phyloP scores from a whole-genome alignment of 2,329 filamentous ascomycete species.

The Botrytis pseudocinerea region DNA sequence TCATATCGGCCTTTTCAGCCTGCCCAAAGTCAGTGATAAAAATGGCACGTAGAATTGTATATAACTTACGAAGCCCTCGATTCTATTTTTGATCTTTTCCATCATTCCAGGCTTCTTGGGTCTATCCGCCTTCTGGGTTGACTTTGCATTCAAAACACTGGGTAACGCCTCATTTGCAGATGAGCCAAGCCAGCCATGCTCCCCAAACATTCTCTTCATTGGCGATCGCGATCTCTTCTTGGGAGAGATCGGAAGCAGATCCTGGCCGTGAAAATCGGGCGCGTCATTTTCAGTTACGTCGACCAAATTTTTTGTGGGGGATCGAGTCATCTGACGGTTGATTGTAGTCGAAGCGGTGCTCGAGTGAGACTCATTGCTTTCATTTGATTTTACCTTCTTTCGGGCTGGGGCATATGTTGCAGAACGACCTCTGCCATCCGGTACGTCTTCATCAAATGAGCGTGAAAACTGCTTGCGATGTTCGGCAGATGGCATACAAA shows the following conservation, averaged over 20 bases:
- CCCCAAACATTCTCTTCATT: slow-evolving; percentile 42
- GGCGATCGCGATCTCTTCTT: slow-evolving; percentile 40
- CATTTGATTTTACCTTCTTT: neutral
- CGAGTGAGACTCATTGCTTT: slow-evolving; percentile 7
- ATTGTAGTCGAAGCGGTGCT: slow-evolving; percentile 11
- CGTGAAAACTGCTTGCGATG: neutral
- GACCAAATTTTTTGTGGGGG: slow-evolving; percentile 28
- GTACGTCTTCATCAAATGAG: slow-evolving; percentile 5
- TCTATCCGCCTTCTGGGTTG: slow-evolving; percentile 12
- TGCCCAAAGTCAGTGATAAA: slow-evolving; percentile 23
- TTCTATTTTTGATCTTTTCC: slow-evolving; percentile 36
- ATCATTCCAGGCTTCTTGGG: slow-evolving; percentile 36
- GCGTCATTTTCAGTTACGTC: slow-evolving; percentile 31
- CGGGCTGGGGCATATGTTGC: neutral
- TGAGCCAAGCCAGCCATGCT: slow-evolving; percentile 39
- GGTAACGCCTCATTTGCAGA: slow-evolving; percentile 31
- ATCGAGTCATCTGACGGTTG: slow-evolving; percentile 28
- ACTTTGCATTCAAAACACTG: slow-evolving; percentile 26
- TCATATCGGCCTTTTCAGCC: slow-evolving; percentile 40
- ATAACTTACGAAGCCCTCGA: slow-evolving; percentile 39
- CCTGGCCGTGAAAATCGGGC: neutral
- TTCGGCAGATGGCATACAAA: neutral
- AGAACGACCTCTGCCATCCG: neutral
- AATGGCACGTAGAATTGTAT: neutral
- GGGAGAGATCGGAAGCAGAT: slow-evolving; percentile 22